A percentile compares a stretch with the other conserved stretches of the same genome.
phyloP scores from a whole-genome alignment of 1,284 basidiomycete genomes.

The Farysia itapuensis region DNA sequence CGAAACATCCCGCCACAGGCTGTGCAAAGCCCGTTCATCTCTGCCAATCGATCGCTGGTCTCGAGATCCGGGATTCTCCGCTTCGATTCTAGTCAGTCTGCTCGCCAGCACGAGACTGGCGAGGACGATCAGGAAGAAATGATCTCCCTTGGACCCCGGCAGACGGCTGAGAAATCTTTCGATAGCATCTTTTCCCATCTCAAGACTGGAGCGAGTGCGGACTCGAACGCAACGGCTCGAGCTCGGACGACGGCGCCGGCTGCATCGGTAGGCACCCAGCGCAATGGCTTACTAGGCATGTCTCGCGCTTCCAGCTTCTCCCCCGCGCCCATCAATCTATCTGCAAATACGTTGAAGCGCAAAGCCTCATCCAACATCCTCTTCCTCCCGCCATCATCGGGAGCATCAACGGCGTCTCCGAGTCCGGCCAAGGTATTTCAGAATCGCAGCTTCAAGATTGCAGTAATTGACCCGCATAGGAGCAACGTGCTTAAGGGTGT shows the following conservation, averaged over 20 bases:
- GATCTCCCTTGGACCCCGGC: slow-evolving; percentile 28
- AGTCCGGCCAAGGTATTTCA: slow-evolving; percentile 11
- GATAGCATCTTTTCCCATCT: slow-evolving; percentile 33
- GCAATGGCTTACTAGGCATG: slow-evolving; percentile 23
- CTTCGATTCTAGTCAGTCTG: slow-evolving; percentile 10
- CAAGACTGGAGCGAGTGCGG: slow-evolving; percentile 3
- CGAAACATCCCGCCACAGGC: slow-evolving; percentile 5
- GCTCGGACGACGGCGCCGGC: background rate
- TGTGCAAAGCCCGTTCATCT: slow-evolving; percentile 17
- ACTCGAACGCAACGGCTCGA: slow-evolving; percentile 1
- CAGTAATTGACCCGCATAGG: slow-evolving; percentile 12
- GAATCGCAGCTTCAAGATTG: slow-evolving; percentile 15
- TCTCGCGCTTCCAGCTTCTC: slow-evolving; percentile 39
- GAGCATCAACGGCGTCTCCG: background rate
- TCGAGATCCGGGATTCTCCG: too few species aligned
- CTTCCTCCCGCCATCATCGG: slow-evolving; percentile 1
- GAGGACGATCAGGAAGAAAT: slow-evolving; percentile 14
- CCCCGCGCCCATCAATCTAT: slow-evolving; percentile 5
- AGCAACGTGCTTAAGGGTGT: slow-evolving; percentile 18
- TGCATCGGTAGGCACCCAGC: background rate
- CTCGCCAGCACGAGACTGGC: background rate
- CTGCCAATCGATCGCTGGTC: background rate
- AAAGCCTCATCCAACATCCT: slow-evolving; percentile 6
- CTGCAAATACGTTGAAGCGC: slow-evolving; percentile 7
- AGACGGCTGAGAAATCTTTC: slow-evolving; percentile 31